Base-by-base conservation (phyloP, 495 filamentous ascomycete species). In the Hyaloscypha bicolor region DNA sequence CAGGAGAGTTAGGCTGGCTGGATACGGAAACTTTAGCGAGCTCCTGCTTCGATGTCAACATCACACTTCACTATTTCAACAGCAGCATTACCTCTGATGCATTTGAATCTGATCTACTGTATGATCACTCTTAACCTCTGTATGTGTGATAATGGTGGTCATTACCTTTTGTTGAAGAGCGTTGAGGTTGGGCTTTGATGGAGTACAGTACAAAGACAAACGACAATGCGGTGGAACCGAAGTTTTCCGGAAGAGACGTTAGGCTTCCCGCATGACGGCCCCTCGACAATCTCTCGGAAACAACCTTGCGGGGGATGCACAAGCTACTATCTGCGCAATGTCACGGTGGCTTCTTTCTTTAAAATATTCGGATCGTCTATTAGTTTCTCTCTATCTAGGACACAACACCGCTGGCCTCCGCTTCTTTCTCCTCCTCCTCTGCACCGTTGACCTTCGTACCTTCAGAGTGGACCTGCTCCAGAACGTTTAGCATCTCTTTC, bases 401-500 rank as follows among this genome's bases (percentile, higher is more conserved):
- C 25, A 80, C 64, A 21, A 82, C 74, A 5, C 33, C 69, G 65
- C 73, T 80, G 42, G 77, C 79, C 58, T 65, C 63, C 5, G 58
- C 42, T 62, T 79, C 75, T 63, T 65, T 78, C 39, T 72, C 73
- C 56, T 75, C 76, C 67, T 82, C 76, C 19, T 71, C 73, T 8
- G 55, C 71, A 16, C 60, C 66, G 19, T 62, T 65, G 55, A 60
- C 31, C 56, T 71, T 30, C 2, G 22, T 22, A 59, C 53, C 62
- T 11, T 74, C 71, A 6, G 76, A 76, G 45, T 81, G 75, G 22
- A 88, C 81, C 65, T 86, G 85, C 4, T 70, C 77, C 65, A 98
- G 71, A 33, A 91, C 88, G 57, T 70, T 77, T 72, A 78, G 80
- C 37, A 97, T 73, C 73, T 92, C 88, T 29, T 80, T 77, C 76